Evolutionary conservation across 441 rosid genomes (phyloP).

Genomic region (Breynia disticha): DNA sequence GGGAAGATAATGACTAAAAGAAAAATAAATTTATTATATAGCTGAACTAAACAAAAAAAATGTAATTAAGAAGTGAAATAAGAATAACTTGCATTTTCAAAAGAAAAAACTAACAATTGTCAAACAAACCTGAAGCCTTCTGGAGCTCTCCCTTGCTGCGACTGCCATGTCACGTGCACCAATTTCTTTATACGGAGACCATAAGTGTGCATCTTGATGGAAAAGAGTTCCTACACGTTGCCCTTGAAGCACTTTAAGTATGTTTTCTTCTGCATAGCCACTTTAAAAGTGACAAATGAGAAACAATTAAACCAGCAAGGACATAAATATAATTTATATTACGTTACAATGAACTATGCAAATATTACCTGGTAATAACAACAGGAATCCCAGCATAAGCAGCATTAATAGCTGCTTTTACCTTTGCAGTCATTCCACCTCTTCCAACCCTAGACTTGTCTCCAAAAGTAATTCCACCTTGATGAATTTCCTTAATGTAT

Average conservation of each 20-base stretch:
- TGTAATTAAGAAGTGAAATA: not conserved
- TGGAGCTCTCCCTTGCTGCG: slow-evolving; percentile 94
- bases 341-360: too few species aligned
- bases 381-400: slow-evolving; percentile 91
- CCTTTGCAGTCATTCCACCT: slow-evolving; percentile 99
- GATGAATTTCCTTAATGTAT: slow-evolving; percentile 71
- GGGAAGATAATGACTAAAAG: slow-evolving; percentile 69
- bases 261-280: slow-evolving; percentile 74
- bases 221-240: slow-evolving; percentile 86
- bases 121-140: slow-evolving; percentile 79
- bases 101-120: not conserved
- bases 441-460: slow-evolving; percentile 95
- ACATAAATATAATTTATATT: not conserved
- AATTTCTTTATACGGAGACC: slow-evolving; percentile 46
- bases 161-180: slow-evolving; percentile 84
- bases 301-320: slow-evolving; percentile 10
- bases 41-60: not conserved
- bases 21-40: slow-evolving; percentile 11
- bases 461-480: slow-evolving; percentile 84
- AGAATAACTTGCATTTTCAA: too few species aligned
- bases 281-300: slow-evolving; percentile 33
- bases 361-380: slow-evolving; percentile 71
- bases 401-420: slow-evolving; percentile 90
- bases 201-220: slow-evolving; percentile 73
- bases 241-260: slow-evolving; percentile 74